phyloP scores from a whole-genome alignment of 192 early-diverging fungal genomes.

The Haplosporangium gracile region DNA sequence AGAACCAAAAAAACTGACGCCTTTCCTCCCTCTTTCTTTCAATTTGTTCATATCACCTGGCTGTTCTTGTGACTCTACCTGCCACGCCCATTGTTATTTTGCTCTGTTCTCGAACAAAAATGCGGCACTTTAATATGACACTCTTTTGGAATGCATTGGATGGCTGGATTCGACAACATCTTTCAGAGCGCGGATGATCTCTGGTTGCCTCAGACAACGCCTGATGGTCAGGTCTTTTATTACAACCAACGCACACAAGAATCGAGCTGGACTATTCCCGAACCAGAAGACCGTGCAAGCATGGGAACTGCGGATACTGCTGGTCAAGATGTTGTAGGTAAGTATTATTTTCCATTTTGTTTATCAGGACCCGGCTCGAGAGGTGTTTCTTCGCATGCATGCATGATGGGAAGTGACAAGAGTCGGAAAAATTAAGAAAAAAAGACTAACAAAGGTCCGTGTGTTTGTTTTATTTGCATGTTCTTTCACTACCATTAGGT shows the following conservation, averaged over 20 bases:
- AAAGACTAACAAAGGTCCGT: background rate
- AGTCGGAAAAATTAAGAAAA: background rate
- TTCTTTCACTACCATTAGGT: constrained; percentile 15
- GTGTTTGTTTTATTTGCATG: background rate
- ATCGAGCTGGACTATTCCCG: constrained; percentile 60
- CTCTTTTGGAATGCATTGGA: background rate
- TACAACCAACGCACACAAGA: constrained; percentile 60
- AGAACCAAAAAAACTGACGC: background rate
- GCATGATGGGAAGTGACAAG: background rate
- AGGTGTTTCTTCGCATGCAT: background rate
- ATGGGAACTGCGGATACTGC: constrained; percentile 27
- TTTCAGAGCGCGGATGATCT: constrained; percentile 48
- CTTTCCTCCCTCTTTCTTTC: constrained; percentile 7
- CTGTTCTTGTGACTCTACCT: constrained; percentile 8
- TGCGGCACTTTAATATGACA: constrained; percentile 2
- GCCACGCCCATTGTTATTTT: constrained; percentile 3
- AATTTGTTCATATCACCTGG: background rate
- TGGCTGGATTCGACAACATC: constrained; percentile 6
- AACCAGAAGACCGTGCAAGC: constrained; percentile 49
- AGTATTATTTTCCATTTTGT: background rate
- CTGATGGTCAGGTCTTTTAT: constrained; percentile 64
- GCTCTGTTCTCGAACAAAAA: background rate
- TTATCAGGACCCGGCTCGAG: background rate
- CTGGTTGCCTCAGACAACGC: constrained; percentile 63
- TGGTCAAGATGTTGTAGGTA: constrained; percentile 38